Evolutionary conservation across 2,329 filamentous ascomycete species (phyloP).

Genomic region (Polychaeton citri): DNA sequence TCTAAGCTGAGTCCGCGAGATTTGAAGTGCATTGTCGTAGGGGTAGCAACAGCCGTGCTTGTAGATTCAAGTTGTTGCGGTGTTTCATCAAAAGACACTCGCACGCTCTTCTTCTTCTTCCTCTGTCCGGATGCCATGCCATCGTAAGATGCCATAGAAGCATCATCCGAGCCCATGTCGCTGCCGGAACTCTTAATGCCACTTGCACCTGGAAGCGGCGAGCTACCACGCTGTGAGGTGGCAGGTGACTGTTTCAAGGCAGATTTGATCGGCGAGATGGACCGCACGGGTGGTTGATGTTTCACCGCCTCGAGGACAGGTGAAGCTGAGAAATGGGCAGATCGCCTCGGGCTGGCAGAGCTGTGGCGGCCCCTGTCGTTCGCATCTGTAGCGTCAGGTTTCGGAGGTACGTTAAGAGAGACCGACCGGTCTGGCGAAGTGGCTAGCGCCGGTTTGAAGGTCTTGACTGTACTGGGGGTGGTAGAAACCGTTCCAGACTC

Average conservation of each 20-base stretch:
- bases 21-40: slow-evolving; percentile 33
- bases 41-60: slow-evolving; percentile 25
- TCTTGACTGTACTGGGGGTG: slow-evolving; percentile 10
- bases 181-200: slow-evolving; percentile 26
- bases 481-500: not conserved
- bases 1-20: slow-evolving; percentile 25
- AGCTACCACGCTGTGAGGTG: slow-evolving; percentile 25
- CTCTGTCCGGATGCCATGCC: slow-evolving; percentile 15
- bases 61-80: slow-evolving; percentile 22
- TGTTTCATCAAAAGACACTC: slow-evolving; percentile 66
- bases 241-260: slow-evolving; percentile 54
- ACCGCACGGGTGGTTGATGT: slow-evolving; percentile 57
- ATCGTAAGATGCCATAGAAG: slow-evolving; percentile 28
- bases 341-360: slow-evolving; percentile 48
- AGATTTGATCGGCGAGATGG: slow-evolving; percentile 64
- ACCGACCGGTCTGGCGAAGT: slow-evolving; percentile 14
- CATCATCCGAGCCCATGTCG: slow-evolving; percentile 41
- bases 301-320: slow-evolving; percentile 44
- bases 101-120: slow-evolving; percentile 49
- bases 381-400: slow-evolving; percentile 3
- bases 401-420: slow-evolving; percentile 21
- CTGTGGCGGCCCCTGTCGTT: slow-evolving; percentile 12
- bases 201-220: not conserved
- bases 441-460: slow-evolving; percentile 9
- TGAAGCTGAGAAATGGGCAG: slow-evolving; percentile 51